Percentiles rank a stretch among this genome's conserved stretches.
These are phyloP conservation scores for Salix viminalis DNA, from an alignment of 345 rosid genomes.

Conservation along the genomic window DNA sequence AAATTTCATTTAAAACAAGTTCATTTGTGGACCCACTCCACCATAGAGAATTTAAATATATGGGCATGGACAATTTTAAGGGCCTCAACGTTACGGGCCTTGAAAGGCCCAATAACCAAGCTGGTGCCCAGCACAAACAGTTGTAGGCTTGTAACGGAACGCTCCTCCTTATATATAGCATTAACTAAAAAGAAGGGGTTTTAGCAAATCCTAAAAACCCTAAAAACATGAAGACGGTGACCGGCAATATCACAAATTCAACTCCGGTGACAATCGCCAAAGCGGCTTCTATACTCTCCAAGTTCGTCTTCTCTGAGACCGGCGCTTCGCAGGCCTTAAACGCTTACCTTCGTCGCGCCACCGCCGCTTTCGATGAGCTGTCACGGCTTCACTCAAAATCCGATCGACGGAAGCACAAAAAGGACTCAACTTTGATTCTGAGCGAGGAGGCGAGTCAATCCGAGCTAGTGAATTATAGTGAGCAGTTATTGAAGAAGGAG, in stretches of 20 bases:
- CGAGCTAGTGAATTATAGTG: background rate
- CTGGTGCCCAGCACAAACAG: background rate
- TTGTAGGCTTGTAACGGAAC: background rate
- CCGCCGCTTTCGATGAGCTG: conserved; percentile 1
- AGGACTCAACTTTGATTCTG: background rate
- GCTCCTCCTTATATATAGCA: background rate
- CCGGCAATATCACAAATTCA: background rate
- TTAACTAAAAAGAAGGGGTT: background rate
- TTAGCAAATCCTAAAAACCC: background rate
- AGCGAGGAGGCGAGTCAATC: background rate
- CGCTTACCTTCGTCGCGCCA: conserved; percentile 4
- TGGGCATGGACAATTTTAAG: too few relatives aligned
- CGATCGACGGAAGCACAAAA: background rate
- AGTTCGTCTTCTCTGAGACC: background rate
- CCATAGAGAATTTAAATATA: too few relatives aligned
- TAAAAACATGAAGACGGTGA: conserved; percentile 1
- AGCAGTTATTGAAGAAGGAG: background rate
- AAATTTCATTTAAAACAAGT: too few relatives aligned
- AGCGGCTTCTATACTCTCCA: conserved; percentile 1
- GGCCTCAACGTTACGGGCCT: background rate
- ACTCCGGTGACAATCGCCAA: background rate
- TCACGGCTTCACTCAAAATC: background rate
- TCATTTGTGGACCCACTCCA: too few relatives aligned
- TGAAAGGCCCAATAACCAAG: background rate
- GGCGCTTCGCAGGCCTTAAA: conserved; percentile 1